Evolutionary conservation across 179 eudicot species (phyloP).

Genomic region (Spergularia azorica): DNA sequence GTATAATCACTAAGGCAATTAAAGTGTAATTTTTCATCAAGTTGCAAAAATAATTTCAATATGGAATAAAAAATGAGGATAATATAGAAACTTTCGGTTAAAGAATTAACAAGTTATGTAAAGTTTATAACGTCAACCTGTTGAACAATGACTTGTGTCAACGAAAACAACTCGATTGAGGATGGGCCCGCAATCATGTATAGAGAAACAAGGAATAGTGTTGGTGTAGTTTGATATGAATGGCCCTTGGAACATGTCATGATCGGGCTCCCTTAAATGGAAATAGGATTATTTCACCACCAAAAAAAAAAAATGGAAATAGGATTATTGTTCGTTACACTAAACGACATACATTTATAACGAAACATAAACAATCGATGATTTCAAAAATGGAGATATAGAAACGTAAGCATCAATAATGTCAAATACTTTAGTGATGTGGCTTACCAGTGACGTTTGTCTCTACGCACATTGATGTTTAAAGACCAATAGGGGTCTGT

Average conservation of each 20-base stretch:
- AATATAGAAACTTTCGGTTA: background rate
- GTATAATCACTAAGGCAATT: background rate
- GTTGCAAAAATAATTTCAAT: background rate
- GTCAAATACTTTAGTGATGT: background rate
- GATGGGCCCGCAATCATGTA: conserved; percentile 4
- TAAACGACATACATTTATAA: conserved; percentile 4
- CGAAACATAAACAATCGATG: background rate
- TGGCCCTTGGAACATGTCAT: background rate
- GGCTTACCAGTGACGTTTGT: background rate
- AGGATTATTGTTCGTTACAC: background rate
- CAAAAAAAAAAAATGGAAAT: no score
- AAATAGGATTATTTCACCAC: no score
- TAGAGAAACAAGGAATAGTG: background rate
- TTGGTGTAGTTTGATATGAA: background rate
- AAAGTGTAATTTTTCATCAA: background rate
- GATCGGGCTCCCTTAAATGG: background rate
- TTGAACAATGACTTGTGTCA: no score
- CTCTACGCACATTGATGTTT: background rate
- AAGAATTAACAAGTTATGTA: background rate
- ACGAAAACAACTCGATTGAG: background rate
- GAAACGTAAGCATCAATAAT: background rate
- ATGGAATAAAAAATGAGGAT: background rate
- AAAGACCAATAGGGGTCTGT: background rate
- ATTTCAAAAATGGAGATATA: background rate
- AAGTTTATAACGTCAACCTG: background rate